Evolutionary conservation across 1,139 yeast species (phyloP), one percentile per base, ranked within the genome.

Genomic region (Candida dubliniensis): DNA sequence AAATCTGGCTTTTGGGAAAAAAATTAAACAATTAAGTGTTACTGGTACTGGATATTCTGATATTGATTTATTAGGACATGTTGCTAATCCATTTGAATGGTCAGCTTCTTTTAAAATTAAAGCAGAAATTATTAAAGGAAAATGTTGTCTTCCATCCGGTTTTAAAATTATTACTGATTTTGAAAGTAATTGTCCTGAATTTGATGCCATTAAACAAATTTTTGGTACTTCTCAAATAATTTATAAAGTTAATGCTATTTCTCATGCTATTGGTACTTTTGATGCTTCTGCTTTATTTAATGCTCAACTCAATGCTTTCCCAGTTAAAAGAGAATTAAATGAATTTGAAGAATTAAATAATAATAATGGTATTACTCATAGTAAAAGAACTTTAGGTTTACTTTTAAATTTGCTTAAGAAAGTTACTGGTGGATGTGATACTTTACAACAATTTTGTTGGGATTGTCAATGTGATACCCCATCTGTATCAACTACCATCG

Each of bases 141-240:
- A 47, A 40, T 41, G 43, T 45, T 47, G 50, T 45, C 40, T 47
- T 38, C 50, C 50, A 35, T 33, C 40, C 11, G 42, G 38, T 18
- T 45, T 47, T 32, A 29, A 38, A 38, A 43, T 47, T 7, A 90
- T 89, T 0, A 76, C 83, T 45, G 89, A 84, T 53, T 74, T 71
- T 25, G 68, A 90, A 46, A 88, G 87, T 10, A 90, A 84, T 55
- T 89, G 90, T 9, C 81, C 81, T 1, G 81, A 87, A 35, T 35
- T 39, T 25, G 42, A 38, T 31, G 37, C 41, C 23, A 34, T 47
- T 13, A 34, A 34, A 33, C 27, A 41, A 30, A 11, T 40, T 26
- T 44, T 47, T 26, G 49, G 47, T 24, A 12, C 32, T 27, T 25
- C 23, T n/a, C 26, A 30, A n/a, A 29, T 40, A 8, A 13, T 26